Percentiles rank a stretch among this genome's conserved stretches.
These are phyloP conservation scores for Mrakia frigida DNA, from an alignment of 768 basidiomycete species.

Conservation along the genomic window DNA sequence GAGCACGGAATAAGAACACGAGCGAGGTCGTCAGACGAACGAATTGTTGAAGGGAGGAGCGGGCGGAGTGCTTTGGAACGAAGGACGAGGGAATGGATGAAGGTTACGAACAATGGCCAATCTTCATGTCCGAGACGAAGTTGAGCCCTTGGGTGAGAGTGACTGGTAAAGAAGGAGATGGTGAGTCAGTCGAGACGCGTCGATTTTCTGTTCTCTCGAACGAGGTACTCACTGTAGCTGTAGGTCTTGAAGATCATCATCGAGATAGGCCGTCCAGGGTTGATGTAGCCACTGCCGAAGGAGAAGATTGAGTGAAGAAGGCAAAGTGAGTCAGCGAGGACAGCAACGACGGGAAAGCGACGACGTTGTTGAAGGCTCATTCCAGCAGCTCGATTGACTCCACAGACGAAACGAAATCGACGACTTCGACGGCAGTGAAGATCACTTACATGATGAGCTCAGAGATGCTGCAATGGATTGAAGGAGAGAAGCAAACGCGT, in stretches of 20 bases:
- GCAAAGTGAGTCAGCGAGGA: background rate
- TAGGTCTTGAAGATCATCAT: slow-evolving; percentile 35
- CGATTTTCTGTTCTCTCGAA: no score
- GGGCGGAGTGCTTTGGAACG: no score
- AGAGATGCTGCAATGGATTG: background rate
- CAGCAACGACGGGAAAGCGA: background rate
- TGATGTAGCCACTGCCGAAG: slow-evolving; percentile 21
- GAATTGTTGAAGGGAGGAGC: no score
- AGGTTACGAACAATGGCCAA: slow-evolving; percentile 24
- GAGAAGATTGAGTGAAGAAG: background rate
- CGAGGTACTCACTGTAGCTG: slow-evolving; percentile 16
- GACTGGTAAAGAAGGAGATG: background rate
- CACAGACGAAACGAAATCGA: no score
- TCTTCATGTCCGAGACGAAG: slow-evolving; percentile 28
- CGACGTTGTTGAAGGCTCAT: no score
- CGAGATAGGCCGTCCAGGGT: slow-evolving; percentile 23
- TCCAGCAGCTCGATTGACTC: no score
- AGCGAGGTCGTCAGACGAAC: no score
- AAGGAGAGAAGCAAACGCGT: background rate
- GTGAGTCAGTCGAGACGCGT: background rate
- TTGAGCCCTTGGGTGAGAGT: slow-evolving; percentile 27
- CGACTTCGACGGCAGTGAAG: background rate
- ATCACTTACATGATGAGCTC: slow-evolving; percentile 28
- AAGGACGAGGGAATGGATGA: no score
- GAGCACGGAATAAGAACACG: no score